Evolutionary conservation across 139 green algal genomes (phyloP), one percentile per base, ranked within the genome.

Genomic region (Klebsormidium nitens): DNA sequence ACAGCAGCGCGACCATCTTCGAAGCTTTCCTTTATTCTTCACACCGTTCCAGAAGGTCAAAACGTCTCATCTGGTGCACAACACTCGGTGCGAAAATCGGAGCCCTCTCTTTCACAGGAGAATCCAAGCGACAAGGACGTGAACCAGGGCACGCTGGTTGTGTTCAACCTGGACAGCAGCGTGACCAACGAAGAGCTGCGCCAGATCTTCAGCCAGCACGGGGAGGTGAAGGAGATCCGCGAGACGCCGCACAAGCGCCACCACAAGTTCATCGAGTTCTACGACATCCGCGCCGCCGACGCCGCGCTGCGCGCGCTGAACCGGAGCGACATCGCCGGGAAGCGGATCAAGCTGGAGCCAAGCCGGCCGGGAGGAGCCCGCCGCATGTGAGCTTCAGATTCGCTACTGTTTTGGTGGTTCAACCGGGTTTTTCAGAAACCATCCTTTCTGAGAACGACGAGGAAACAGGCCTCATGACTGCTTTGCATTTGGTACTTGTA

Each of bases 221-320:
- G 92, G 0, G 88, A 96, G 19, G 83, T 97, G 0, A 88, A 88
- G 62, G 69, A 79, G 73, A 84, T 89, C 44, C 68, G 62, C 4
- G 64, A 84, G 72, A 80, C 77, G 6, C 81, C 78, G 2, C 57
- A 86, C 36, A 77, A 87, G 52, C 59, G 26, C 48, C 83, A 78
- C 64, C 86, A 91, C 59, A 90, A 89, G 78, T 87, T 95, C 40
- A 83, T 96, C 1, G 89, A 95, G 62, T 97, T 89, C 38, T 97
- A 89, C 58, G 92, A 97, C 63, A 72, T 70, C 6, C 72, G 82
- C 5, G 61, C 72, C n/a, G 81, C 70, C 26, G 64, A 81, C 17
- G 38, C 64, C 50, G 57, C 56, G 14, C 35, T 73, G 31, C 14
- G 38, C 5, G 63, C 50, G 36, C 75, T 83, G 11, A 80, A 83